phyloP scores from a whole-genome alignment of 2,329 filamentous ascomycete species.

The Lachnellula hyalina region DNA sequence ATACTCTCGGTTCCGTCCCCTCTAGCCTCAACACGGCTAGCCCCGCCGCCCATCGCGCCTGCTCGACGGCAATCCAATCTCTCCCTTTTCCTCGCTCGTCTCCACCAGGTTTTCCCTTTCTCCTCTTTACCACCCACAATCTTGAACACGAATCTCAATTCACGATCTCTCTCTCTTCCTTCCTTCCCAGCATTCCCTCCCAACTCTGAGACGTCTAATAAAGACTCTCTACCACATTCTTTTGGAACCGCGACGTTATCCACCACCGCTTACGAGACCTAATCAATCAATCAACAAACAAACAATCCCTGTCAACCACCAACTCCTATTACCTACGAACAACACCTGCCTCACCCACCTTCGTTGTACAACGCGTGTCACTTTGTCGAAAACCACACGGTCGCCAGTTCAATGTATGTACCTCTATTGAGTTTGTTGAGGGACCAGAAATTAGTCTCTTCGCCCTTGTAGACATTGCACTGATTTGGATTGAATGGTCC shows the following conservation, averaged over 20 bases:
- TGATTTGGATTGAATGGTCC: not conserved
- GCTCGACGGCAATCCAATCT: conserved; percentile 7
- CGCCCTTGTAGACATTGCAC: not conserved
- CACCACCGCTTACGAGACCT: conserved; percentile 1
- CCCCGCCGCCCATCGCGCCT: not conserved
- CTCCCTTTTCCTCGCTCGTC: not conserved
- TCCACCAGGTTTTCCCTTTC: not conserved
- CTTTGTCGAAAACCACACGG: conserved; percentile 4
- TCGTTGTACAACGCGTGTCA: conserved; percentile 3
- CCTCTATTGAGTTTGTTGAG: not conserved
- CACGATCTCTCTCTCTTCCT: conserved; percentile 12
- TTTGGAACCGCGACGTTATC: conserved; percentile 31
- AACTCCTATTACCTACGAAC: conserved; percentile 6
- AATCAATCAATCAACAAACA: conserved; percentile 7
- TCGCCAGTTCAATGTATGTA: conserved; percentile 21
- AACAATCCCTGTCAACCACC: conserved; percentile 6
- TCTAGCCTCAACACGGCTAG: not conserved
- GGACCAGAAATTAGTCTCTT: not conserved
- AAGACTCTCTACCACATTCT: conserved; percentile 33
- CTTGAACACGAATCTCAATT: conserved; percentile 15
- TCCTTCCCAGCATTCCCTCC: conserved; percentile 27
- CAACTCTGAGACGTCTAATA: conserved; percentile 29
- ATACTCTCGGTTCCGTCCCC: too few relatives aligned
- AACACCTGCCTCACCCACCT: conserved; percentile 3
- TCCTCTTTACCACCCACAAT: conserved; percentile 5